Conservation (phyloP, 179 eudicot genomes). For the Silene noctiflora region DNA sequence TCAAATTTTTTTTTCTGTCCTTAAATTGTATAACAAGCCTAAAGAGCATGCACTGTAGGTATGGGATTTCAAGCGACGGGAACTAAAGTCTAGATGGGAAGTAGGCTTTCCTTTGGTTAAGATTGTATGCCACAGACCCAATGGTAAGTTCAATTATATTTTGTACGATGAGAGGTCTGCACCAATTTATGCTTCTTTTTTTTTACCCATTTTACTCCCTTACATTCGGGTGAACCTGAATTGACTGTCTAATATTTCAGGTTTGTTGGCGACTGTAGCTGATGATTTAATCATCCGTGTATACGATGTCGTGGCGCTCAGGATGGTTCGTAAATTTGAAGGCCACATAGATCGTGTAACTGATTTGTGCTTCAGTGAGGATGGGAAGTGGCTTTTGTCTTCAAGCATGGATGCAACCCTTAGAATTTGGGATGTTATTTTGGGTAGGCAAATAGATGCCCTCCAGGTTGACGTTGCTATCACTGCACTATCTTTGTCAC, state of each 20-base stretch:
- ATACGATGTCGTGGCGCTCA: conserved; percentile 82
- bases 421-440: conserved; percentile 92
- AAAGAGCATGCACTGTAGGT: conserved; percentile 41
- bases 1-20: not conserved
- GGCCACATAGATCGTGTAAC: conserved; percentile 93
- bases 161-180: not conserved
- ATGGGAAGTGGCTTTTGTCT: conserved; percentile 97
- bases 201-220: not conserved
- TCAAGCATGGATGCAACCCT: conserved; percentile 98
- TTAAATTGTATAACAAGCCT: not conserved
- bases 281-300: conserved; percentile 86
- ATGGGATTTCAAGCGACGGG: conserved; percentile 87
- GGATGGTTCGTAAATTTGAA: conserved; percentile 94
- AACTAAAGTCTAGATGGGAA: conserved; percentile 70
- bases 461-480: conserved; percentile 77
- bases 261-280: conserved; percentile 84
- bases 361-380: conserved; percentile 92
- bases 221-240: not conserved
- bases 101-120: conserved; percentile 69
- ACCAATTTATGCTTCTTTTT: not conserved
- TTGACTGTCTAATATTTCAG: conserved; percentile 33
- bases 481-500: conserved; percentile 89
- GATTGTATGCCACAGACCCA: conserved; percentile 74
- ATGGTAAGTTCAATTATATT: conserved; percentile 46
- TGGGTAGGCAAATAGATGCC: conserved; percentile 97